Evolutionary conservation across 2,329 filamentous ascomycete genomes (phyloP), one percentile per base, ranked within the genome.

Genomic region (Epichloe amarillans): DNA sequence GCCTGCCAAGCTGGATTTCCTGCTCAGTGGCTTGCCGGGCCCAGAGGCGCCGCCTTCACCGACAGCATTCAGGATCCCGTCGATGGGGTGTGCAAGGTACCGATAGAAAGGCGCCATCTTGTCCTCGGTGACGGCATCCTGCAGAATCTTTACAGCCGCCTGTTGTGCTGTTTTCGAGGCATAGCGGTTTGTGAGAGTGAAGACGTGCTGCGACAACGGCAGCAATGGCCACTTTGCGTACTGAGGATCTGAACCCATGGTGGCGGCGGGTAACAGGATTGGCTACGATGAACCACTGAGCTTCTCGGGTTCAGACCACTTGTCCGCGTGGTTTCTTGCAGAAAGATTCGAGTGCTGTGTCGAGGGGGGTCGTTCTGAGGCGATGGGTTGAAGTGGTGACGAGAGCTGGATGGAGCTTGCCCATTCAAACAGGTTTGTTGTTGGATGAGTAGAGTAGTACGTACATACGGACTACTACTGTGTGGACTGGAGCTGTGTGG

Each of bases 21-120:
- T 76, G 65, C 77, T 76, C 50, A 74, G 67, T n/a, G 80, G 73
- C 67, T 78, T 83, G 67, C 76, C 67, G 56, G 69, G 68, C 63
- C 68, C 68, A 64, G 67, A 66, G 53, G 69, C 70, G 53, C 64
- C 62, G 58, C 71, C 76, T 64, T 94, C 87, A 56, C 86, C 86
- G 40, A 82, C 71, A 50, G 74, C 72, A 66, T 95, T 95, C 64
- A 95, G 72, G 55, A 93, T 83, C 54, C 89, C 89, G 55, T 93
- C 86, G 55, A 80, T 75, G 6, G 87, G 87, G 63, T 93, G 86
- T 55, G 87, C 85, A 47, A 94, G 78, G 67, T 90, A 86, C 64
- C 84, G 82, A 73, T 93, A 94, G 55, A 94, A 79, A 30, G 87
- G 86, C 17, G 87, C 87, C 85, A 93, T 93, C 73, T 89, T 87